These are phyloP conservation scores for Eutrema japonicum DNA, from an alignment of 345 rosid species.

Conservation along the genomic window DNA sequence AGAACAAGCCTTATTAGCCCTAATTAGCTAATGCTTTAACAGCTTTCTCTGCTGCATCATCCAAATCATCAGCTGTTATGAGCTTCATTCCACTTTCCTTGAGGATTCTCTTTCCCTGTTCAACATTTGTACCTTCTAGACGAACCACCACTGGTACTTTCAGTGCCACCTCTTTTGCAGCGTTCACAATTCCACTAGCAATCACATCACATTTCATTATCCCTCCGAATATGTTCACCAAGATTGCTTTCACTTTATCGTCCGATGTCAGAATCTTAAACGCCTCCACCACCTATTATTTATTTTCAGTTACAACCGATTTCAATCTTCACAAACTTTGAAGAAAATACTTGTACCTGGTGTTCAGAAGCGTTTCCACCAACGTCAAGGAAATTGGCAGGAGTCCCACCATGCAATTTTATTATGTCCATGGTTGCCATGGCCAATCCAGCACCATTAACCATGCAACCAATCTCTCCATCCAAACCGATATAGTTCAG, in stretches of 20 bases:
- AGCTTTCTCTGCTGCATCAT: conserved; percentile 98
- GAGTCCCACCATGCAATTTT: conserved; percentile 97
- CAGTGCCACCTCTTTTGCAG: conserved; percentile 90
- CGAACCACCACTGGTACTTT: conserved; percentile 95
- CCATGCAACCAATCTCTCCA: conserved; percentile 99
- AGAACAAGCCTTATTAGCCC: neutral
- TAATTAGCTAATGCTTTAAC: conserved; percentile 62
- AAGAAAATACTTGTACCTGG: conserved; percentile 58
- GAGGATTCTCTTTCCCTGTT: conserved; percentile 90
- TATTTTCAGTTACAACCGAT: neutral
- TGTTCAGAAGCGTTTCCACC: conserved; percentile 98
- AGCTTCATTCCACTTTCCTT: conserved; percentile 96
- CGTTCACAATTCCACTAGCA: conserved; percentile 98
- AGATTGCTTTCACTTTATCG: conserved; percentile 95
- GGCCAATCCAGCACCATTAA: conserved; percentile 99
- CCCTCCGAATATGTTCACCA: conserved; percentile 99
- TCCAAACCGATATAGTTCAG: conserved; percentile 96
- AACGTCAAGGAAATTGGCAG: conserved; percentile 97
- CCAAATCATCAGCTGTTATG: conserved; percentile 92
- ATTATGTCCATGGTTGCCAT: conserved; percentile 99
- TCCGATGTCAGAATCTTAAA: conserved; percentile 97
- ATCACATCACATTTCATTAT: conserved; percentile 99
- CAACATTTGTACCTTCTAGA: conserved; percentile 74
- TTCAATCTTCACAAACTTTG: conserved; percentile 1
- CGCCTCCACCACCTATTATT: conserved; percentile 87